Base-by-base conservation (phyloP, 192 early-diverging fungal genomes). In the Lunasporangiospora selenospora region DNA sequence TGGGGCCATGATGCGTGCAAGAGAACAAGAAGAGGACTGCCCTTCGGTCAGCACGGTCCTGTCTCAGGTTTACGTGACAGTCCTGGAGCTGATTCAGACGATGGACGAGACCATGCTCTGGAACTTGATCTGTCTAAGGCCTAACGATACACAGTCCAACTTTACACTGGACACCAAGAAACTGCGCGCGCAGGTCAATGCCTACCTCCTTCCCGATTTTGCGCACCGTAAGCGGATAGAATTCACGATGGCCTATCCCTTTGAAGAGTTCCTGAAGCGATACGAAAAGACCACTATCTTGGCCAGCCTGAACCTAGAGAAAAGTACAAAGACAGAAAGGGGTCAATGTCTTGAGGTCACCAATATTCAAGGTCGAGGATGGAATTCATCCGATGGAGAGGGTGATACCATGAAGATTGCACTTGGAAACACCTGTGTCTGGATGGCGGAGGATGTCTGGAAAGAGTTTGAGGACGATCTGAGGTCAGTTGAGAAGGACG, bases 111-210 rank as follows among this genome's bases (percentile, higher is more conserved):
- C 94, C 31, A 83, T 84, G 36, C 75, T 88, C 6, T 98, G 95
- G 92, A 81, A 90, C 32, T 81, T 97, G 8, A 79, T 92, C 53
- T 96, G 96, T 79, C 77, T 96, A 18, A 75, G 87, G 27, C 87
- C 93, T 6, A 88, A 91, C 53, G 85, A 87, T 60, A 29, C 62
- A 9, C 81, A 82, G 18, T 51, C 71, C 8, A 75, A 69, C 5
- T 79, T 82, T 49, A 36, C 46, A 4, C 81, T 87, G 51, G 92
- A 95, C 64, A 48, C 54, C 9, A 82, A 80, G 51, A 81, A 81
- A 34, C 80, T 98, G 39, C 81, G 77, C 33, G 62, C 83, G 10
- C 94, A 96, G 71, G 69, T 97, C 6, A 75, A 83, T 7, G 80
- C 84, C 12, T 79, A 90, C 46, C 84, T 86, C 5, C 70, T 96